Evolutionary conservation across 2,329 filamentous ascomycete genomes (phyloP), one percentile per base, ranked within the genome.

Genomic region (Colletotrichum tofieldiae): DNA sequence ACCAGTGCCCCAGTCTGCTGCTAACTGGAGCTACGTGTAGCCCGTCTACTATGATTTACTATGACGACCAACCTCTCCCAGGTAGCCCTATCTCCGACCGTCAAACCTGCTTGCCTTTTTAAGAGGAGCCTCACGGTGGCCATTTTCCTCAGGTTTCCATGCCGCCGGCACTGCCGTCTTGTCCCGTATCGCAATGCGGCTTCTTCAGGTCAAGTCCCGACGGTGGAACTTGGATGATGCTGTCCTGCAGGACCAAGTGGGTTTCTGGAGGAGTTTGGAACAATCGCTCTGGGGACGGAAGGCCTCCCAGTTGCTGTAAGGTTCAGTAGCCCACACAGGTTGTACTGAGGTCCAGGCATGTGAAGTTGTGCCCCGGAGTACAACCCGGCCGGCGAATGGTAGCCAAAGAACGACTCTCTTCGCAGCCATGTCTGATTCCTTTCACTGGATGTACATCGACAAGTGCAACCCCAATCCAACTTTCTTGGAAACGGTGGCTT

Each of bases 181-280:
- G 16, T 55, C 26, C 39, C 43, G 65, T 54, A 37, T 35, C 23
- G 37, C 35, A 32, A 49, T 26, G 47, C n/a, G 35, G 23, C n/a
- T 54, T 55, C 43, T 41, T 52, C 58, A n/a, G 23, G 20, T 45
- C 26, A 45, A 29, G 11, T 29, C 43, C 18, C 41, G 3, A 23
- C 43, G 29, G 65, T 54, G 65, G 65, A 60, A 64, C 45, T 26
- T 39, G 32, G n/a, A 64, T 68, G 69, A 72, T 72, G 69, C 69
- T 43, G 52, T 26, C 59, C n/a, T 51, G 59, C 69, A 72, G 65
- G 18, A 23, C 41, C 43, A 52, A 59, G 47, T 47, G 20, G 43
- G 20, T 45, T 58, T 43, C 26, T n/a, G 26, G 37, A 47, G 26
- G 43, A 39, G 43, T 43, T 52, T 8, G 16, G 37, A 29, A 47